Evolutionary conservation across 75 land plant species (phyloP), one percentile per base, ranked within the genome.

Genomic region (Selaginella moellendorffii): DNA sequence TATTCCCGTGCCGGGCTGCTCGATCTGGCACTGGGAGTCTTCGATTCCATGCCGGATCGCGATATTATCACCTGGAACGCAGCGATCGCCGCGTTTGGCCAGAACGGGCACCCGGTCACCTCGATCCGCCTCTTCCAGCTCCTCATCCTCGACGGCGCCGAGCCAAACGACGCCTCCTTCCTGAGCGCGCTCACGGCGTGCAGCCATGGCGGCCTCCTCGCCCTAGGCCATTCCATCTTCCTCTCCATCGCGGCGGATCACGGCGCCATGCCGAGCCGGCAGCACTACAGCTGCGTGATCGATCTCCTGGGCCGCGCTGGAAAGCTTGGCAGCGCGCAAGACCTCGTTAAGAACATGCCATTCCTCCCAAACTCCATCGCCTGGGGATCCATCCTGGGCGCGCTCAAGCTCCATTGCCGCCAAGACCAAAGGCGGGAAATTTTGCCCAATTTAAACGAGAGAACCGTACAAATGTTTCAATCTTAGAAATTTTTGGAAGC

Each of bases 21-120:
- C 2, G 53, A 28, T 19, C 14, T 2, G 23, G 65, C 42, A 19
- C 23, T 30, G 65, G 42, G 10, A 1, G n/a, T 30, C 28, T 63
- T 63, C 19, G n/a, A 31, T 2, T 5, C 18, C 17, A 63, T 30
- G 76, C 72, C 72, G 0, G 64, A 62, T 29, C 74, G 71, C 51
- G 83, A 84, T 76, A 74, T 80, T 25, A 74, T 76, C 25, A 72
- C 83, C 28, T 83, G 86, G 86, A 83, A 80, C 62, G 24, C 83
- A 9, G 75, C 80, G 72, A 78, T 83, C 36, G 69, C 78, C 19
- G 76, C 78, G 27, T 78, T 76, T 52, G 68, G 71, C 12, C 76
- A 75, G 26, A 25, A 17, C 30, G 71, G 31, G 21, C 59, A 67
- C 14, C 51, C 18, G 10, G 51, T 10, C 18, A 10, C 10, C 10